phyloP scores from a whole-genome alignment of 306 rosid genomes.

The Vigna trinervia region DNA sequence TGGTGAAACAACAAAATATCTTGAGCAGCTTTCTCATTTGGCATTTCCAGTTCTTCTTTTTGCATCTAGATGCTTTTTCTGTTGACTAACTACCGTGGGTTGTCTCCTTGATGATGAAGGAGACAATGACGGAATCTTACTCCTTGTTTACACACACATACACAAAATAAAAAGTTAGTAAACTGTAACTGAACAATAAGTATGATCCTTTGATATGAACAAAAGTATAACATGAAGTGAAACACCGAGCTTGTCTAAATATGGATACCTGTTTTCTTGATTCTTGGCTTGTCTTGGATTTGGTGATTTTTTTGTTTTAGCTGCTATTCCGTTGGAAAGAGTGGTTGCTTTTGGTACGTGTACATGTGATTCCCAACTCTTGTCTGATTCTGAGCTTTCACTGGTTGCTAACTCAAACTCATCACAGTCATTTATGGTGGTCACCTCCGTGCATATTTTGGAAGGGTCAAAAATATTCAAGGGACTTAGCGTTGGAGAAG shows the following conservation, averaged over 20 bases:
- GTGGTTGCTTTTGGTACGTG: slow-evolving; percentile 47
- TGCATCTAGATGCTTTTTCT: slow-evolving; percentile 63
- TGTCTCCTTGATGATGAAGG: slow-evolving; percentile 71
- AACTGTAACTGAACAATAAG: neutral
- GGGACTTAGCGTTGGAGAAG: slow-evolving; percentile 58
- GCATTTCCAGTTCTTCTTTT: slow-evolving; percentile 63
- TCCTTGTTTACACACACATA: slow-evolving; percentile 48
- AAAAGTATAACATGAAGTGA: slow-evolving; percentile 24
- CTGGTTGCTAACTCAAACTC: slow-evolving; percentile 75
- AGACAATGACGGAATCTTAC: slow-evolving; percentile 63
- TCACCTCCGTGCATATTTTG: slow-evolving; percentile 48
- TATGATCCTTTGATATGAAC: slow-evolving; percentile 27
- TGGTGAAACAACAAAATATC: slow-evolving; percentile 36
- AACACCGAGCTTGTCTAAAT: neutral
- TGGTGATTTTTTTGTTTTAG: slow-evolving; percentile 58
- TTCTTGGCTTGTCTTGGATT: slow-evolving; percentile 48
- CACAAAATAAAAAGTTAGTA: slow-evolving; percentile 33
- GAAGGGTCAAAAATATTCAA: slow-evolving; percentile 50
- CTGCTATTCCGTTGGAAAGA: slow-evolving; percentile 52
- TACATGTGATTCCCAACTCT: slow-evolving; percentile 60
- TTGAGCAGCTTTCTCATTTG: slow-evolving; percentile 52
- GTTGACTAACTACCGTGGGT: slow-evolving; percentile 49
- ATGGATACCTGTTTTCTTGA: slow-evolving; percentile 74
- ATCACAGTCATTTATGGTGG: slow-evolving; percentile 65
- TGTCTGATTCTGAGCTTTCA: slow-evolving; percentile 80